phyloP scores from a whole-genome alignment of 2,329 filamentous ascomycete species.

The Lomentospora prolificans region DNA sequence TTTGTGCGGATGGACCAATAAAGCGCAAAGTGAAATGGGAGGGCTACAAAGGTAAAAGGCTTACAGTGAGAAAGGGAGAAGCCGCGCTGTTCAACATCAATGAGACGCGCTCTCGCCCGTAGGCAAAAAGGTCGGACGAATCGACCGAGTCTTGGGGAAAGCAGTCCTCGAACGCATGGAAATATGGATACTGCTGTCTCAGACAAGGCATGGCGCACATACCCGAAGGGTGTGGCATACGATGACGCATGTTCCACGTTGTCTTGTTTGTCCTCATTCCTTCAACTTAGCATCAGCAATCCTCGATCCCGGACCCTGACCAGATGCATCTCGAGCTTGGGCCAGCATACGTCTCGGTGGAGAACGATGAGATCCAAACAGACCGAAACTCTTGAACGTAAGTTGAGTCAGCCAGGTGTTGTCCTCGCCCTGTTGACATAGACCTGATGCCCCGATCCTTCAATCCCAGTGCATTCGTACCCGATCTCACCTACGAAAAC shows the following conservation, averaged over 20 bases:
- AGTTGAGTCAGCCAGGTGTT: no score
- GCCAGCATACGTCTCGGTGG: neutral
- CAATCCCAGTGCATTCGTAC: neutral
- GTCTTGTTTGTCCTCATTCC: neutral
- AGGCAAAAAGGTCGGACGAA: no score
- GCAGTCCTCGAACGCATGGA: neutral
- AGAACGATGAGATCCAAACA: neutral
- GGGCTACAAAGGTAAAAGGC: no score
- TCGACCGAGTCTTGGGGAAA: no score
- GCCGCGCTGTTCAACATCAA: no score
- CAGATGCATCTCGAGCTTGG: neutral
- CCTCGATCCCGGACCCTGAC: neutral
- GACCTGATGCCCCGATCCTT: neutral
- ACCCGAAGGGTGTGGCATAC: neutral
- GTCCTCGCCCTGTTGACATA: neutral
- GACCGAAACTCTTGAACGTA: no score
- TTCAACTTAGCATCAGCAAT: neutral
- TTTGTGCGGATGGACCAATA: no score
- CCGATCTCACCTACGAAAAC: neutral
- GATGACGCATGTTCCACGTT: neutral
- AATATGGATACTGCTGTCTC: neutral
- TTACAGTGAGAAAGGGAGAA: no score
- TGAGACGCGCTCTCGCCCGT: no score
- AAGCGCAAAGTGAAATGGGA: no score
- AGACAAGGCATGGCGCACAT: neutral